Conservation (phyloP, 192 early-diverging fungal species). For the Gorgonomyces haynaldii region DNA sequence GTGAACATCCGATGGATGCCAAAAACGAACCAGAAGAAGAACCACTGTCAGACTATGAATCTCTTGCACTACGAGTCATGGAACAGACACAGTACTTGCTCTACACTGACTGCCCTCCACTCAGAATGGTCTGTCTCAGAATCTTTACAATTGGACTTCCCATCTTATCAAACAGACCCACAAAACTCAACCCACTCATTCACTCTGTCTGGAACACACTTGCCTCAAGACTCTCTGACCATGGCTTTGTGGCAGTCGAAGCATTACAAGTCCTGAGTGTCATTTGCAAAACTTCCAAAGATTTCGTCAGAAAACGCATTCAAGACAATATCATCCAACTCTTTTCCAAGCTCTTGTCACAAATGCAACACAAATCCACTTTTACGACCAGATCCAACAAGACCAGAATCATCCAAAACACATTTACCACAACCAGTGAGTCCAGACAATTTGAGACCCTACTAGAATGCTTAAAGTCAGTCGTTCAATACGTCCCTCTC, state of each 20-base stretch:
- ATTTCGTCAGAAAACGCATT: constrained; percentile 13
- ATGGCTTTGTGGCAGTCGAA: constrained; percentile 22
- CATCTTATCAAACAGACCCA: neutral
- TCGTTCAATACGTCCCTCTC: too few species aligned
- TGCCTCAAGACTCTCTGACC: constrained; percentile 8
- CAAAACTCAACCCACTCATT: constrained; percentile 18
- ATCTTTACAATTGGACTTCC: constrained; percentile 5
- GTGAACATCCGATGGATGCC: neutral
- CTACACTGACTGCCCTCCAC: constrained; percentile 5
- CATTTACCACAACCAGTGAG: too few species aligned
- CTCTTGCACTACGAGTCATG: neutral
- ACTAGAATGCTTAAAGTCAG: too few species aligned
- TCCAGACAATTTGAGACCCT: too few species aligned
- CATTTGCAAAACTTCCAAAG: neutral
- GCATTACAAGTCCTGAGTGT: constrained; percentile 10
- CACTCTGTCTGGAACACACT: constrained; percentile 25
- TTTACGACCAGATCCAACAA: too few species aligned
- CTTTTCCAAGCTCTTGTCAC: too few species aligned
- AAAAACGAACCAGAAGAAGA: neutral
- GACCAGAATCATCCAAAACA: too few species aligned
- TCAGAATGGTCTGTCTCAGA: constrained; percentile 12
- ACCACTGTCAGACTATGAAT: neutral
- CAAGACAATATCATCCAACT: constrained; percentile 12
- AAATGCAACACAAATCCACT: too few species aligned
- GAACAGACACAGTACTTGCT: constrained; percentile 16